phyloP scores from a whole-genome alignment of 2,329 filamentous ascomycete species.

The Aureobasidium mangrovei region DNA sequence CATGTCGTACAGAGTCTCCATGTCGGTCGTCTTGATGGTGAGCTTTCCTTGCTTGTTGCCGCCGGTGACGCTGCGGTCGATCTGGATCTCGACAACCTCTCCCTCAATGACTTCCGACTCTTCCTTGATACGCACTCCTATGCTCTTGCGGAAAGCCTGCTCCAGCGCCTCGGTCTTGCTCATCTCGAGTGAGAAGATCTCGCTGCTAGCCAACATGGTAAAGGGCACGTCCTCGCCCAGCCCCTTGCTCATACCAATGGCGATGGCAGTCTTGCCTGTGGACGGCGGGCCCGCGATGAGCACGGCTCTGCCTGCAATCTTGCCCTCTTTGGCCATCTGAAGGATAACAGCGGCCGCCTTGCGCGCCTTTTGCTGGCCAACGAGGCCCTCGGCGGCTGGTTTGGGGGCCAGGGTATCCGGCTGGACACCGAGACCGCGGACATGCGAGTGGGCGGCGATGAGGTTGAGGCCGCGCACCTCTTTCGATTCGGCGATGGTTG shows the following conservation, averaged over 20 bases:
- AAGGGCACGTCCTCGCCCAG: constrained; percentile 92
- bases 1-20: constrained; percentile 99
- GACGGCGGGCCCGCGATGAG: constrained; percentile 92
- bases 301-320: constrained; percentile 91
- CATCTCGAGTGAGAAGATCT: constrained; percentile 99
- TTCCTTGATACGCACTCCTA: constrained; percentile 95
- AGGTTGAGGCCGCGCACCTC: constrained; percentile 95
- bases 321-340: constrained; percentile 98
- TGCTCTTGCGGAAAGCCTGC: constrained; percentile 97
- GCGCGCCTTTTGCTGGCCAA: constrained; percentile 91
- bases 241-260: constrained; percentile 97
- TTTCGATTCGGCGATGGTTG: constrained; percentile 87
- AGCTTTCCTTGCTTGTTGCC: constrained; percentile 98
- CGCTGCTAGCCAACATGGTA: constrained; percentile 87
- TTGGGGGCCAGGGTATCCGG: constrained; percentile 82
- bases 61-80: constrained; percentile 91
- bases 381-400: constrained; percentile 77
- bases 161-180: constrained; percentile 97
- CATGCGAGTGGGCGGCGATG: constrained; percentile 96
- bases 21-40: constrained; percentile 98
- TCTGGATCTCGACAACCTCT: constrained; percentile 97
- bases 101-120: constrained; percentile 99
- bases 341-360: constrained; percentile 94
- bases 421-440: constrained; percentile 90
- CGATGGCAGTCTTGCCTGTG: constrained; percentile 96